Evolutionary conservation across 345 rosid genomes (phyloP), one percentile per base, ranked within the genome.

Genomic region (Pugionium cornutum): DNA sequence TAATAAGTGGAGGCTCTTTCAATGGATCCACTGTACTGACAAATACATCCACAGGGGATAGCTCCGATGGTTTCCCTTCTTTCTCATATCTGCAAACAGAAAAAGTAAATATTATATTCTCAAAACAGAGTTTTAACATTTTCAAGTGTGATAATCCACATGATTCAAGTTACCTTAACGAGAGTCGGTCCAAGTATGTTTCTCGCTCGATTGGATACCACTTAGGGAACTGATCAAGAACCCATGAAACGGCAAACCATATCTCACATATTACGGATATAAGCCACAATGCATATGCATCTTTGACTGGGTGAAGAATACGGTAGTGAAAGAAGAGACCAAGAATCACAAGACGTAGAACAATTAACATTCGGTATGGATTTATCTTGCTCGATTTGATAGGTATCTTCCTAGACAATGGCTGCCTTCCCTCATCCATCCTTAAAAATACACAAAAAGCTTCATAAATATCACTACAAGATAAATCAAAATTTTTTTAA

Each of bases 361-460:
- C 61, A 62, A 95, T 82, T 55, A 91, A 65, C 86, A 95, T 61
- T 74, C 99, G 75, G 78, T 95, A 95, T 1, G 99, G 99, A 72
- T 81, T 95, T 45, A 95, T 95, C 84, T 80, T 95, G 97, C 99
- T 95, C 1, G 99, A 95, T 32, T 86, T 84, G 76, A 95, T 71
- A 2, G 99, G 92, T 67, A 95, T 70, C 81, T 95, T 95, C 79
- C 99, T 83, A 2, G 97, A 95, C 65, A 95, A 86, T 55, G 99
- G 99, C 80, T 95, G 97, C 77, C 99, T 84, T 68, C 96, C 99
- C 82, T 95, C 99, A 67, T 95, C 99, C 99, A 95, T 95, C 97
- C 99, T 95, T 58, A 26, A 82, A 1, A 3, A 28, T 33, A 65
- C 28, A 53, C 57, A 46, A 51, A 44, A 52, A 62, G 36, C 49